Base-by-base conservation (phyloP, 108 stramenopile genomes). In the Cyclostephanos invisitatus region DNA sequence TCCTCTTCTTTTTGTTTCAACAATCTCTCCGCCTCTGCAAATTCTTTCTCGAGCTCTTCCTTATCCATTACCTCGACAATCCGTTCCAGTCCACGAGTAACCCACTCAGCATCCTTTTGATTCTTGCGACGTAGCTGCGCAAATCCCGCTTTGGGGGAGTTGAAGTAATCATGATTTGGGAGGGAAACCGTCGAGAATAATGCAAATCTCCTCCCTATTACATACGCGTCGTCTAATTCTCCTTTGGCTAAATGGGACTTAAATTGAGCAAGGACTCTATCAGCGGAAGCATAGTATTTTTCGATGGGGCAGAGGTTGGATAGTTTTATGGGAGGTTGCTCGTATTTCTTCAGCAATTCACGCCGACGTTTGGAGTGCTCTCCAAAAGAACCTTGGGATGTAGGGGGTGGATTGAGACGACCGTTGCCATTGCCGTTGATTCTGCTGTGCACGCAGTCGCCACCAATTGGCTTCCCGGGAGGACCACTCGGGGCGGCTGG, bases 191-290 rank as follows among this genome's bases (percentile, higher is more conserved):
- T 75, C 14, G 83, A 86, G 73, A 94, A 94, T 11, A 55, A 77
- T 53, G 86, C 87, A 70, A 89, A 94, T 47, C 93, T 75, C 58
- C 84, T 77, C 14, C 93, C 93, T 66, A 84, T 89, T 14, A 94
- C 87, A 55, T 84, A 94, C 0, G 93, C 91, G 67, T 85, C 85
- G 48, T 94, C 93, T 27, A 92, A 63, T 20, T 82, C 74, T 6
- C 67, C 67, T 15, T 58, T 29, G 40, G 78, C 72, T 3, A 87
- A 65, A 35, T 83, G 78, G 15, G 56, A 5, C 64, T 85, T 83
- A 66, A 89, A 89, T 46, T 77, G 73, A 44, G 60, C 66, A 44
- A 89, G 49, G 28, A 93, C 88, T 57, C 84, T 90, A 25, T 91
- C 84, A 14, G 93, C 86, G 22, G 91, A 86, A 20, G 75, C 77